These are phyloP conservation scores for Cystofilobasidium macerans DNA, from an alignment of 768 basidiomycete genomes.

Conservation along the genomic window DNA sequence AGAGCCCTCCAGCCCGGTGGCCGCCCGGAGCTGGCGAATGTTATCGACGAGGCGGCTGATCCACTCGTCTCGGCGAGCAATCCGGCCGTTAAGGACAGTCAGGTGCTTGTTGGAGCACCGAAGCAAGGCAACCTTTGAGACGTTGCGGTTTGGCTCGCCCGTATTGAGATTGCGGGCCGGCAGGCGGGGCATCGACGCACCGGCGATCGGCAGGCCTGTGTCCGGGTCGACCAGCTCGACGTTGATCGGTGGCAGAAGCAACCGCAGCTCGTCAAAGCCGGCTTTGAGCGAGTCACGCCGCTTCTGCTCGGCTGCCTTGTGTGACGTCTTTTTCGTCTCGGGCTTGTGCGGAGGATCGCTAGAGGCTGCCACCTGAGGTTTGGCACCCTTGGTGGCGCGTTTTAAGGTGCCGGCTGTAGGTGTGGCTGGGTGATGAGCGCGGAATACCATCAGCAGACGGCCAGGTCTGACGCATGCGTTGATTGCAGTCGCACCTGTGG, in stretches of 20 bases:
- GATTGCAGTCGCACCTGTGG: slow-evolving; percentile 46
- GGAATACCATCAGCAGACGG: slow-evolving; percentile 39
- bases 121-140: slow-evolving; percentile 83
- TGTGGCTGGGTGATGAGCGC: not conserved
- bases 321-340: slow-evolving; percentile 39
- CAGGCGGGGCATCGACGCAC: slow-evolving; percentile 77
- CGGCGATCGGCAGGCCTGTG: slow-evolving; percentile 66
- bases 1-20: not conserved
- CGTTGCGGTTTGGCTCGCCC: slow-evolving; percentile 69
- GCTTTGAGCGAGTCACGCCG: slow-evolving; percentile 92
- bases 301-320: slow-evolving; percentile 96
- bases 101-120: slow-evolving; percentile 87
- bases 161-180: slow-evolving; percentile 59
- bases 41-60: slow-evolving; percentile 45
- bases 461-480: slow-evolving; percentile 39
- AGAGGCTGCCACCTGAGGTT: slow-evolving; percentile 8
- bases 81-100: slow-evolving; percentile 58
- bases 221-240: slow-evolving; percentile 54
- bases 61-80: slow-evolving; percentile 70
- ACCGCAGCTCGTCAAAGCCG: slow-evolving; percentile 51
- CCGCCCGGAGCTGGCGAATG: not conserved
- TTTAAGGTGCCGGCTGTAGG: slow-evolving; percentile 25
- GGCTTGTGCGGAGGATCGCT: slow-evolving; percentile 22
- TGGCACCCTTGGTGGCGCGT: slow-evolving; percentile 22
- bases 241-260: slow-evolving; percentile 76